Evolutionary conservation across 2,329 filamentous ascomycete species (phyloP).

Genomic region (Fusarium keratoplasticum): DNA sequence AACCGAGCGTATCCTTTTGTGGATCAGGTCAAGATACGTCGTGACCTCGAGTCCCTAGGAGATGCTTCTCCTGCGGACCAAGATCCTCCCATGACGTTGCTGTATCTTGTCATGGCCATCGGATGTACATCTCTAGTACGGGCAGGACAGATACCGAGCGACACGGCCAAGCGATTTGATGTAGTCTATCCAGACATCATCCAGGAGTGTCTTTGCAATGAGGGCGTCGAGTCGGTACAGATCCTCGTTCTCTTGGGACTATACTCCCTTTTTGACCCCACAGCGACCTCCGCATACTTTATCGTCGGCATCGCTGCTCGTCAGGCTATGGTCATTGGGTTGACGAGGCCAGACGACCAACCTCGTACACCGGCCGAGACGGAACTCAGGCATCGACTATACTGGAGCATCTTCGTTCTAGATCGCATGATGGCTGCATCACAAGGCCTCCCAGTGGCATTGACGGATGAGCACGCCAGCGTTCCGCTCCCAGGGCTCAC

Average conservation of each 20-base stretch:
- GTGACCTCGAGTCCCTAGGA: conserved; percentile 48
- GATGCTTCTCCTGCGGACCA: conserved; percentile 44
- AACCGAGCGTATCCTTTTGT: conserved; percentile 60
- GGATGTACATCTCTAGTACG: conserved; percentile 58
- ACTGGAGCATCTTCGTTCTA: conserved; percentile 59
- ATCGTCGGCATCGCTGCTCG: conserved; percentile 55
- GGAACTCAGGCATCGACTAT: conserved; percentile 54
- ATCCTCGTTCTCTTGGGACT: conserved; percentile 56
- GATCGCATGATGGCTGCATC: conserved; percentile 59
- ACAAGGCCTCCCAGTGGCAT: conserved; percentile 53
- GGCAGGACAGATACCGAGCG: conserved; percentile 54
- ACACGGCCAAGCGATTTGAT: conserved; percentile 48
- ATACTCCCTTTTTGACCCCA: conserved; percentile 58
- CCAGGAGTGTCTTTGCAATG: conserved; percentile 52
- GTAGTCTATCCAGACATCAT: conserved; percentile 55
- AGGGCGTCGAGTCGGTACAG: conserved; percentile 53
- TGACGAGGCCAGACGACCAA: conserved; percentile 49
- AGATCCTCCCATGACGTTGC: conserved; percentile 46
- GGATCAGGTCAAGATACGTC: conserved; percentile 50
- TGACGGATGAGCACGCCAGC: conserved; percentile 54
- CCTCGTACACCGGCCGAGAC: conserved; percentile 41
- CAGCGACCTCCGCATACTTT: conserved; percentile 53
- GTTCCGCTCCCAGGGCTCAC: conserved; percentile 58
- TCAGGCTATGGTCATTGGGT: conserved; percentile 53
- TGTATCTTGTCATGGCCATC: conserved; percentile 60